Base-by-base conservation (phyloP, 2,329 filamentous ascomycete species). In the Fusarium musae region DNA sequence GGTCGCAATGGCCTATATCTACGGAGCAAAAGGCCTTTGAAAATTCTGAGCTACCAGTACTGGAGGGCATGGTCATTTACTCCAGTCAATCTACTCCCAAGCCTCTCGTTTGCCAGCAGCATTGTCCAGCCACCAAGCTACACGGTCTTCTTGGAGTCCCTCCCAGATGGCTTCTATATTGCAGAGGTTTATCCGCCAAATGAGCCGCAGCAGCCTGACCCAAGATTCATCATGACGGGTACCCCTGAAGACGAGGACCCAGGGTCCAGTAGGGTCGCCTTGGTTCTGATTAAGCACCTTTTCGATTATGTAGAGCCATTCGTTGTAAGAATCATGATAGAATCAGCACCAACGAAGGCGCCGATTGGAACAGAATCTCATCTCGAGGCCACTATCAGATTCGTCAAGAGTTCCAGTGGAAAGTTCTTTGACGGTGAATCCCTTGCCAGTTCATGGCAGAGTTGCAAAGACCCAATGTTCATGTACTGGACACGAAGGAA, bases 181-280 rank as follows among this genome's bases (percentile, higher is more conserved):
- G 26, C 17, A 28, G 44, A 47, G 1, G 44, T 47, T 5, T 47
- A 7, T 7, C 19, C 26, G 0, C 12, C 26, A 15, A 47, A 21
- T 4, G 0, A 19, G 3, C 2, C 26, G 1, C 23, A 21, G 26
- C 44, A 28, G 26, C 19, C 3, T 10, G 44, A 47, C 9, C 26
- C 44, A 8, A 15, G 19, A 15, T 7, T 28, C 12, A 28, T 47
- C 19, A 47, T 47, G 26, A 28, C 44, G 0, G 26, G 44, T 1
- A 28, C 12, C 1, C 44, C 26, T 15, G 12, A 47, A 15, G 4
- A 10, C 3, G 12, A 21, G 6, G 5, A 1, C 3, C 23, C 3
- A 9, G 5, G 0, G 4, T 13, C 0, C 5, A 13, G 11, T 13
- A 26, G 7, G 23, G 11, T 0, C 3, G n/a, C 8, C 12, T 9